Evolutionary conservation across 2,329 filamentous ascomycete genomes (phyloP), one percentile per base, ranked within the genome.

Genomic region (Capronia epimyces): DNA sequence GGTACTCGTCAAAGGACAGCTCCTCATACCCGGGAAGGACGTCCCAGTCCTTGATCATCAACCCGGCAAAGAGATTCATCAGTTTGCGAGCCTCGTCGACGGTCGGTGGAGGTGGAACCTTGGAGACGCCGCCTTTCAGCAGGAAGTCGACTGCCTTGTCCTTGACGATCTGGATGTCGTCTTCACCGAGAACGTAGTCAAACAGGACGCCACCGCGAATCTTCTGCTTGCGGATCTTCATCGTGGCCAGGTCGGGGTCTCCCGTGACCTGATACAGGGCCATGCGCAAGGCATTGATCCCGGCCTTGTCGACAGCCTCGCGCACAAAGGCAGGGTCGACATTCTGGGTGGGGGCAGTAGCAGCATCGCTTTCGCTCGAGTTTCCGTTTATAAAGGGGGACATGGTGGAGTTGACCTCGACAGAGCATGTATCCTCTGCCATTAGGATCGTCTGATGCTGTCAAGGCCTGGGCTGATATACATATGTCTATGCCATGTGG

Each of bases 1-100:
- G 16, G 18, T 22, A 40, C 8, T 39, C 31, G n/a, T 47, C 32
- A 21, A 39, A 47, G 9, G 44, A 31, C 2, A 47, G 44, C 18
- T 47, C 44, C 16, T 47, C 44, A 20, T 18, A 40, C 12, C 31
- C 44, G 6, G 3, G 31, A 3, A 2, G 15, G 10, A 39, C 2
- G 4, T 39, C 25, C 1, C 21, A 3, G 5, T 43, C 10, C 5
- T 24, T 16, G 7, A 47, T 13, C n/a, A 10, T 24, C 10, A 9
- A 3, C 5, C 31, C 44, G 10, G 3, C 15, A 15, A 47, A 47
- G 3, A 40, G 2, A 7, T 39, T 20, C 31, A 47, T 47, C 4
- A 47, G 22, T n/a, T 27, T 47, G 13, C 9, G 3, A 2, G 31
- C 31, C 15, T 47, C 44, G 9, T 15, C 21, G 20, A 3, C 20